Percentiles rank a stretch among this genome's conserved stretches.
phyloP scores from a whole-genome alignment of 305 asterid species.

The Fraxinus dipetala region DNA sequence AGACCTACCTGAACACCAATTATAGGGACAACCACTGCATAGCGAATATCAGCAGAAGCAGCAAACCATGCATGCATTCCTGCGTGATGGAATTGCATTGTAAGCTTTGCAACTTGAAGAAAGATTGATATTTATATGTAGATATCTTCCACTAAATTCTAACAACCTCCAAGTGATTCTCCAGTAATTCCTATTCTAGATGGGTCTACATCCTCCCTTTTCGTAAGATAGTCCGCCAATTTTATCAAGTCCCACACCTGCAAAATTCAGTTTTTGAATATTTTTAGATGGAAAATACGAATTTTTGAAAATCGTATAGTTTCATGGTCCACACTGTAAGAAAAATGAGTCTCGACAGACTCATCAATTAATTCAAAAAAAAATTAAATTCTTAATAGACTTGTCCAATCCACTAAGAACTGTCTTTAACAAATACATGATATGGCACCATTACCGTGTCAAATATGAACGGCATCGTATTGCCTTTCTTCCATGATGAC shows the following conservation, averaged over 20 bases:
- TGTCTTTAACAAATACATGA: not conserved
- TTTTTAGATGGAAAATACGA: not conserved
- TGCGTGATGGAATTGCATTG: constrained; percentile 28
- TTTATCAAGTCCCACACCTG: constrained; percentile 93
- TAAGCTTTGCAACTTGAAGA: constrained; percentile 21
- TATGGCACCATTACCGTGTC: constrained; percentile 56
- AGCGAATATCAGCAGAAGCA: constrained; percentile 80
- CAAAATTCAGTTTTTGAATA: constrained; percentile 13
- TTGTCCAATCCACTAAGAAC: not conserved
- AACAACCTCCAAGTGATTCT: constrained; percentile 96
- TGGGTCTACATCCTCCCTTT: constrained; percentile 78
- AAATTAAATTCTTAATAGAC: not conserved
- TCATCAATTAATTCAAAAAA: not conserved
- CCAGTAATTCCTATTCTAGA: constrained; percentile 83
- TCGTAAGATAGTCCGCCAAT: constrained; percentile 79
- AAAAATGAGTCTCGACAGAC: not conserved
- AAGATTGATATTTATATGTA: constrained; percentile 4
- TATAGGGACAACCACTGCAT: constrained; percentile 76
- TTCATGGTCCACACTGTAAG: not conserved
- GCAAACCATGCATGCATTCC: constrained; percentile 99
- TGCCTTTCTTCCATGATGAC: constrained; percentile 74
- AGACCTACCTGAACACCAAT: constrained; percentile 84
- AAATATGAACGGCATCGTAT: constrained; percentile 86
- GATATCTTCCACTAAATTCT: constrained; percentile 18
- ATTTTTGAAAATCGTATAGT: not conserved